A percentile compares a stretch with the other conserved stretches of the same genome.
These are phyloP conservation scores for Trichoderma aggressivum DNA, from an alignment of 2,329 filamentous ascomycete genomes.

Conservation along the genomic window DNA sequence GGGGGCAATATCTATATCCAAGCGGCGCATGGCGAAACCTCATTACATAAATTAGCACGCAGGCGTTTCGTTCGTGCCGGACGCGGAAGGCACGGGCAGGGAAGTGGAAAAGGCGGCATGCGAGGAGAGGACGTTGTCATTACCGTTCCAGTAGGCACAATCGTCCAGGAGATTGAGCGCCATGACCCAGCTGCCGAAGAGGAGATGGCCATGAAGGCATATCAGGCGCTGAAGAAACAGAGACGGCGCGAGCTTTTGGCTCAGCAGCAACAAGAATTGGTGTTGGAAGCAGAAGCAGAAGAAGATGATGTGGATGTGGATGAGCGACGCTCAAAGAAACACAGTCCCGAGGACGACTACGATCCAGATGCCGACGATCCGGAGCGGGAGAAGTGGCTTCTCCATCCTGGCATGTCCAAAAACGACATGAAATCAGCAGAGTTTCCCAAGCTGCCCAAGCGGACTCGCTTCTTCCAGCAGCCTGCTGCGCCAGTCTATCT, in stretches of 20 bases:
- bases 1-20: slow-evolving; percentile 95
- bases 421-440: slow-evolving; percentile 59
- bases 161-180: slow-evolving; percentile 78
- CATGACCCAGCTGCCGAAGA: slow-evolving; percentile 74
- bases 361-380: slow-evolving; percentile 44
- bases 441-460: slow-evolving; percentile 50
- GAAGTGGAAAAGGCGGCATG: slow-evolving; percentile 68
- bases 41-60: slow-evolving; percentile 84
- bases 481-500: slow-evolving; percentile 69
- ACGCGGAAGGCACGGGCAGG: slow-evolving; percentile 73
- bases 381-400: slow-evolving; percentile 71
- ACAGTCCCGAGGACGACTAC: slow-evolving; percentile 30
- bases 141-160: slow-evolving; percentile 87
- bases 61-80: slow-evolving; percentile 71
- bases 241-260: slow-evolving; percentile 29
- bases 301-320: slow-evolving; percentile 4
- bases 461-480: slow-evolving; percentile 59
- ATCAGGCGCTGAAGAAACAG: slow-evolving; percentile 33
- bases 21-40: slow-evolving; percentile 85
- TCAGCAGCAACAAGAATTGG: slow-evolving; percentile 21
- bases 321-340: slow-evolving; percentile 11
- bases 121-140: slow-evolving; percentile 85
- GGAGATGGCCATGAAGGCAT: slow-evolving; percentile 34
- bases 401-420: slow-evolving; percentile 75
- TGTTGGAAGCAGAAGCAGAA: slow-evolving; percentile 17